These are phyloP conservation scores for Termitomyces sp. DNA, from an alignment of 768 basidiomycete genomes.

Conservation along the genomic window DNA sequence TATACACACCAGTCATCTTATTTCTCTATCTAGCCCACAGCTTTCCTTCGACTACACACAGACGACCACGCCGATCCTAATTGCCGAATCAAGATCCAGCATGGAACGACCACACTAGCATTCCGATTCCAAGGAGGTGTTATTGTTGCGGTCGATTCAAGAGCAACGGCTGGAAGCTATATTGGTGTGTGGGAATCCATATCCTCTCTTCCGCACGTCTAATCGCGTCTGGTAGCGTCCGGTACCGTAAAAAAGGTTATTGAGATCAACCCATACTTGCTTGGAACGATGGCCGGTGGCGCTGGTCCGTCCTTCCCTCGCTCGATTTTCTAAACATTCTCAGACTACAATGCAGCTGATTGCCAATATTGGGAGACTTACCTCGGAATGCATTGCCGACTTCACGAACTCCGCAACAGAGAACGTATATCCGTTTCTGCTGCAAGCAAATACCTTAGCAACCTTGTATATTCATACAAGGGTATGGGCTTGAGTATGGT, in stretches of 20 bases:
- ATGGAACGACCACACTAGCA: slow-evolving; percentile 97
- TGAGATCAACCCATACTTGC: slow-evolving; percentile 96
- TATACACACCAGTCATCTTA: slow-evolving; percentile 2
- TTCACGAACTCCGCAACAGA: slow-evolving; percentile 93
- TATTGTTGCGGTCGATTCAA: slow-evolving; percentile 98
- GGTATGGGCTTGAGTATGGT: slow-evolving; percentile 99
- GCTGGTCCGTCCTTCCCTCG: slow-evolving; percentile 58
- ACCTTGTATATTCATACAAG: slow-evolving; percentile 97
- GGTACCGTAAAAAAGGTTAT: slow-evolving; percentile 99
- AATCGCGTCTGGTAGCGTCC: slow-evolving; percentile 53
- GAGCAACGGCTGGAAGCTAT: slow-evolving; percentile 97
- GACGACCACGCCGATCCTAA: slow-evolving; percentile 93
- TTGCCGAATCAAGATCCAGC: slow-evolving; percentile 97
- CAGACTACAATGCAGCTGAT: slow-evolving; percentile 59
- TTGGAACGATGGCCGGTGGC: slow-evolving; percentile 99
- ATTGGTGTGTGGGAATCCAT: slow-evolving; percentile 59
- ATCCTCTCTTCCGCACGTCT: background rate
- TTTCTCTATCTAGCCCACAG: slow-evolving; percentile 59
- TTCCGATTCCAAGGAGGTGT: slow-evolving; percentile 97
- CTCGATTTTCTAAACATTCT: background rate
- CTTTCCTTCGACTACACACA: slow-evolving; percentile 90
- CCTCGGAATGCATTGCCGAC: slow-evolving; percentile 94
- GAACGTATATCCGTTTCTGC: slow-evolving; percentile 99
- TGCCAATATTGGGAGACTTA: slow-evolving; percentile 99
- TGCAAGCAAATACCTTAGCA: slow-evolving; percentile 95